A percentile compares a stretch with the other conserved stretches of the same genome.
Evolutionary conservation across 2,329 filamentous ascomycete genomes (phyloP).

Genomic region (Paracoccidioides lutzii): DNA sequence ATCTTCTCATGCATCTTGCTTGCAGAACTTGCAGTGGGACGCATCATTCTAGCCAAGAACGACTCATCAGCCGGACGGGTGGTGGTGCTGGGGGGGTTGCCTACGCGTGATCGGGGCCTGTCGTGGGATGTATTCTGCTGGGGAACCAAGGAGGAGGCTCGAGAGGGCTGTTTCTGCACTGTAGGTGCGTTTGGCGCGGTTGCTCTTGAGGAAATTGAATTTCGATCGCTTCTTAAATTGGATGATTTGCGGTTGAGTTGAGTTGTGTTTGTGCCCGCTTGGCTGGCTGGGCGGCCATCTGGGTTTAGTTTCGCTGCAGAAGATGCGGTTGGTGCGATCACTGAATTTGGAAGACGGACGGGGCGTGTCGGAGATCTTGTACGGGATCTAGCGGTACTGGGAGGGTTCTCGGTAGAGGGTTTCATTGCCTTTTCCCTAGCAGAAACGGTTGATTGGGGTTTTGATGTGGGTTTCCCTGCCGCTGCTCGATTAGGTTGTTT

Average conservation of each 20-base stretch:
- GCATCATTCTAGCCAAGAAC: conserved; percentile 40
- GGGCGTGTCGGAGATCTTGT: conserved; percentile 30
- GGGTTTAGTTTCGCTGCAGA: conserved; percentile 24
- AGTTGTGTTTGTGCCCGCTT: conserved; percentile 15
- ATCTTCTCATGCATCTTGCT: conserved; percentile 37
- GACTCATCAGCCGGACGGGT: conserved; percentile 31
- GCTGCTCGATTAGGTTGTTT: conserved; percentile 21
- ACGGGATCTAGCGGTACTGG: conserved; percentile 19
- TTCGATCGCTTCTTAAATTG: conserved; percentile 11
- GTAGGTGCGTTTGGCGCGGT: conserved; percentile 8
- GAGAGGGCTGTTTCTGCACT: conserved; percentile 17
- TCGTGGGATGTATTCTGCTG: conserved; percentile 12
- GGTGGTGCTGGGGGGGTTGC: conserved; percentile 18
- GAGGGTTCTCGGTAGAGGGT: conserved; percentile 13
- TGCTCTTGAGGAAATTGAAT: conserved; percentile 8
- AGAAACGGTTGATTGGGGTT: conserved; percentile 2
- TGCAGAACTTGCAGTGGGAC: conserved; percentile 38
- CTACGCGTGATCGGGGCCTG: conserved; percentile 30
- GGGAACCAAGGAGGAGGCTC: conserved; percentile 16
- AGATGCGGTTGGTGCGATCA: conserved; percentile 29
- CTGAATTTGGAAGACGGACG: conserved; percentile 28
- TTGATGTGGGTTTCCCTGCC: conserved; percentile 4
- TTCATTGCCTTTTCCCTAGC: conserved; percentile 13
- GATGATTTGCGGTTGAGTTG: conserved; percentile 20
- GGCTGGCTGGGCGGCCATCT: conserved; percentile 16